These are phyloP conservation scores for Xylariaceae sp. DNA, from an alignment of 2,329 filamentous ascomycete genomes.

Conservation along the genomic window DNA sequence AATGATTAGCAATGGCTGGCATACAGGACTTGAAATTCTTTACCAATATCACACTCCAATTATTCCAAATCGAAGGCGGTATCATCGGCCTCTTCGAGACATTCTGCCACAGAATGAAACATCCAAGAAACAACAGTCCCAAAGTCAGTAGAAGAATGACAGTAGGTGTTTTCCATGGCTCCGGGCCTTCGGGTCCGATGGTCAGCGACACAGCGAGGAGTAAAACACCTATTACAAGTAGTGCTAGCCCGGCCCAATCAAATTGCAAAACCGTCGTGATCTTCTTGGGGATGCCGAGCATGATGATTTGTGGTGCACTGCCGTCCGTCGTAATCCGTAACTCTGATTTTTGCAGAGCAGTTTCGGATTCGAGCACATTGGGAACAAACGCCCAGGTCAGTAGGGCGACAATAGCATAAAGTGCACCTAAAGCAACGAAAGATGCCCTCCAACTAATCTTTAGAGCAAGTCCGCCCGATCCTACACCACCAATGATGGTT, in stretches of 20 bases:
- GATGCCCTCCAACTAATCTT: slow-evolving; percentile 32
- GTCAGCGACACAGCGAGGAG: slow-evolving; percentile 33
- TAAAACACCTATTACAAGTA: slow-evolving; percentile 31
- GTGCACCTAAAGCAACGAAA: slow-evolving; percentile 30
- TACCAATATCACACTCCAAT: slow-evolving; percentile 31
- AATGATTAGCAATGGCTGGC: slow-evolving; percentile 9
- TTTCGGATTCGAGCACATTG: slow-evolving; percentile 25
- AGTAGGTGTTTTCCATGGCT: slow-evolving; percentile 34
- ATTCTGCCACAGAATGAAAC: slow-evolving; percentile 34
- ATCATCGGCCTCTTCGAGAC: slow-evolving; percentile 33
- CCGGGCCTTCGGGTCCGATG: slow-evolving; percentile 32
- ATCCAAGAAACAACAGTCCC: slow-evolving; percentile 30
- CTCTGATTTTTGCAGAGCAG: slow-evolving; percentile 17
- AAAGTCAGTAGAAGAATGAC: slow-evolving; percentile 33
- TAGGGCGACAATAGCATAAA: slow-evolving; percentile 29
- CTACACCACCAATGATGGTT: slow-evolving; percentile 34
- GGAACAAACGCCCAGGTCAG: slow-evolving; percentile 31
- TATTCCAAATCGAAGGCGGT: slow-evolving; percentile 31
- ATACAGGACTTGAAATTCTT: not conserved
- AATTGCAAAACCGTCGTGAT: slow-evolving; percentile 25
- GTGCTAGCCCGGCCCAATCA: slow-evolving; percentile 32
- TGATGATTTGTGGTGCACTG: slow-evolving; percentile 23
- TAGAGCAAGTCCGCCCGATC: slow-evolving; percentile 32
- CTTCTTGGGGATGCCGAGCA: slow-evolving; percentile 17
- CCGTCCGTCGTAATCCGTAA: slow-evolving; percentile 19